Evolutionary conservation across 2,329 filamentous ascomycete species (phyloP), one percentile per base, ranked within the genome.

Genomic region (Pseudohalonectria lignicola): DNA sequence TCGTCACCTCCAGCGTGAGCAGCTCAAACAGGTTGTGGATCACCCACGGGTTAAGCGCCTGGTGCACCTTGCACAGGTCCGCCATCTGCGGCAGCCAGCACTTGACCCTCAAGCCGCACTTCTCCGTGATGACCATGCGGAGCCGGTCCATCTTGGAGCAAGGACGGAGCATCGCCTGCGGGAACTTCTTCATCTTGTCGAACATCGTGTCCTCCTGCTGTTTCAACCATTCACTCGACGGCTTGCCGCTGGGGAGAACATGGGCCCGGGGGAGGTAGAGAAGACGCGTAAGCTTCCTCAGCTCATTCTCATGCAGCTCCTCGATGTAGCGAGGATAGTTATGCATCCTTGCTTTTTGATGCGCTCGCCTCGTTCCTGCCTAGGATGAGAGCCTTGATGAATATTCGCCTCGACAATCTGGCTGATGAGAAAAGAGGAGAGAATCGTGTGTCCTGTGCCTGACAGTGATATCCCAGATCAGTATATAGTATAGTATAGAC

Each of bases 1-100:
- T 36, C 9, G 41, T 36, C 11, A 45, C 43, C 39, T 50, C 48
- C 11, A 34, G 39, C 5, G 88, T 28, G 4, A 50, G 28, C 19
- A 39, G 37, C 23, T 41, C 29, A 26, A 50, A 50, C 2, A 48
- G 18, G 18, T 46, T 37, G 15, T 46, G 47, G 7, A 50, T 19
- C 4, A 52, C 19, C 8, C 15, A 39, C 11, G 50, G 50, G 32
- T 51, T 45, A 13, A 53, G 39, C 15, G 35, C 36, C 31, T 12
- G 36, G 18, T 37, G 36, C 3, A 37, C 36, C 28, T 20, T 17
- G 13, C 36, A 37, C 4, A 37, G 18, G 18, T 37, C 36, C 4
- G 30, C 36, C 3, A 29, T 7, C 29, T 29, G 28, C 3, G 36
- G 36, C 19, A 37, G 16, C 4, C 31, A 11, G 4, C 25, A 21